phyloP scores from a whole-genome alignment of 306 rosid species.

The barrel medic (Medicago truncatula) region MtrunA17r5.0-ANR NC_053049.1:31966001-31966500 shows the following conservation, averaged over 20 bases:
- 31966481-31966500: constrained; percentile 22
- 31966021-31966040: constrained; percentile 1
- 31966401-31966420: constrained; percentile 97
- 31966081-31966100: not conserved
- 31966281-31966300: constrained; percentile 1
- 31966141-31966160: constrained; percentile 11
- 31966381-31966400: constrained; percentile 86
- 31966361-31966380: constrained; percentile 92
- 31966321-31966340: not conserved
- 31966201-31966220: not conserved
- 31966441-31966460: constrained; percentile 97
- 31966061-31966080: constrained; percentile 3
- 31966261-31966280: not conserved
- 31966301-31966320: not conserved
- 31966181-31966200: constrained; percentile 2
- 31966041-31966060: constrained; percentile 1
- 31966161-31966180: constrained; percentile 1
- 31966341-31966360: constrained; percentile 1
- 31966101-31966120: constrained; percentile 9
- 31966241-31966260: not conserved
- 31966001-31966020: not conserved
- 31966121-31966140: constrained; percentile 10
- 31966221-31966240: constrained; percentile 26
- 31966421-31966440: constrained; percentile 87
- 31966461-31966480: constrained; percentile 61